Base-by-base conservation (phyloP, 2,329 filamentous ascomycete species). In the Stemphylium lycopersici region DNA sequence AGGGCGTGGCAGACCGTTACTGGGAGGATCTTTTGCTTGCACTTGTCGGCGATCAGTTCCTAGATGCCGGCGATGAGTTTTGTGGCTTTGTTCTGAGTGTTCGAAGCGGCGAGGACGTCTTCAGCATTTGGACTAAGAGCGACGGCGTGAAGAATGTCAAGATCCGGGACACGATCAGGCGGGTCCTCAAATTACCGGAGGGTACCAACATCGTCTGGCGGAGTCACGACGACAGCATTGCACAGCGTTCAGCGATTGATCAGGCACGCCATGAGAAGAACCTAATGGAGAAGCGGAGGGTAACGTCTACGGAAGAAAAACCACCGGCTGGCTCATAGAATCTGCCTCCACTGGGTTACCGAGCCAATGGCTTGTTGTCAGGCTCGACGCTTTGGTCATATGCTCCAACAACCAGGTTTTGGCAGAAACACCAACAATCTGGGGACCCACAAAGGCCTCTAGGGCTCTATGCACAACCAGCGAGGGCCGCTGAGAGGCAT, bases 101-200 rank as follows among this genome's bases (percentile, higher is more conserved):
- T 60, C 85, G 95, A 59, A 96, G 93, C 70, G 93, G 93, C 38
- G 95, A 99, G 79, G 95, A 99, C 73, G 96, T 98, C 58, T 84
- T 99, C 76, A 97, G 92, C 79, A 92, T 99, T 72, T 99, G 95
- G 95, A 96, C 93, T 50, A 90, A 92, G 76, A 95, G 91, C 68
- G 91, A 96, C 70, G 93, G 92, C 39, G 91, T 92, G 59, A 88
- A 91, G 69, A 96, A 97, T 76, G 89, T 98, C 67, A 97, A 96
- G 81, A 96, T 99, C 70, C 88, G 93, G 90, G 93, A 99, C 79
- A 96, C 90, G 31, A 92, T 98, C 83, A 96, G 96, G 79, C 90
- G 91, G 61, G 83, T 96, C 62, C 86, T 99, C 52, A 85, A 86
- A 63, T 90, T 97, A 73, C 93, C 93, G 1, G 79, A 86, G 39